phyloP scores from a whole-genome alignment of 345 rosid genomes.

The Salix exigua region DNA sequence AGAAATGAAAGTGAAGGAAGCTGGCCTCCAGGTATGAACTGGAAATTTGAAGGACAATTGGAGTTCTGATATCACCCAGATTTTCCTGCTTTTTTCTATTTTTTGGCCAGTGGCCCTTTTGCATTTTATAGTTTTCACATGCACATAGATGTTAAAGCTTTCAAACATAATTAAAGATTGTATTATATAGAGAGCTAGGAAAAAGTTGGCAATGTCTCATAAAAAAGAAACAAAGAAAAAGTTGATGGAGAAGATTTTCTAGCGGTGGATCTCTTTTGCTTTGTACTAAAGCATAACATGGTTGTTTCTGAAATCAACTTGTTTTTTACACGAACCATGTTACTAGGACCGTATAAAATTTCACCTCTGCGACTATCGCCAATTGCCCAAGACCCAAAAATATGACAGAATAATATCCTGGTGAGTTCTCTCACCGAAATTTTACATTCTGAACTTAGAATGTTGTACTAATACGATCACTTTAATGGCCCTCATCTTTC shows the following conservation, averaged over 20 bases:
- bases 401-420: constrained; percentile 85
- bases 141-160: not conserved
- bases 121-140: not conserved
- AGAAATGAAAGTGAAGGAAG: constrained; percentile 67
- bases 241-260: not conserved
- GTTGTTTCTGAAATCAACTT: not conserved
- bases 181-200: not conserved
- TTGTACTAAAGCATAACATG: not conserved
- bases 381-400: constrained; percentile 46
- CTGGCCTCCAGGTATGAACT: constrained; percentile 68
- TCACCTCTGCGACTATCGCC: constrained; percentile 74
- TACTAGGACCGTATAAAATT: constrained; percentile 58
- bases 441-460: not conserved
- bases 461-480: not conserved
- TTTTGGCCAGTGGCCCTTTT: too few species aligned
- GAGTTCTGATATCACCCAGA: not conserved
- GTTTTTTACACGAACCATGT: not conserved
- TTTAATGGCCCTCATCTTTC: not conserved
- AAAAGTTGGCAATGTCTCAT: not conserved
- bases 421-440: constrained; percentile 30
- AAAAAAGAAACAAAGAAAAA: too few species aligned
- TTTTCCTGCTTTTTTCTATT: not conserved
- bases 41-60: not conserved
- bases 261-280: not conserved
- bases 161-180: not conserved